phyloP scores from a whole-genome alignment of 2,329 filamentous ascomycete genomes.

The Hymenoscyphus scutula region DNA sequence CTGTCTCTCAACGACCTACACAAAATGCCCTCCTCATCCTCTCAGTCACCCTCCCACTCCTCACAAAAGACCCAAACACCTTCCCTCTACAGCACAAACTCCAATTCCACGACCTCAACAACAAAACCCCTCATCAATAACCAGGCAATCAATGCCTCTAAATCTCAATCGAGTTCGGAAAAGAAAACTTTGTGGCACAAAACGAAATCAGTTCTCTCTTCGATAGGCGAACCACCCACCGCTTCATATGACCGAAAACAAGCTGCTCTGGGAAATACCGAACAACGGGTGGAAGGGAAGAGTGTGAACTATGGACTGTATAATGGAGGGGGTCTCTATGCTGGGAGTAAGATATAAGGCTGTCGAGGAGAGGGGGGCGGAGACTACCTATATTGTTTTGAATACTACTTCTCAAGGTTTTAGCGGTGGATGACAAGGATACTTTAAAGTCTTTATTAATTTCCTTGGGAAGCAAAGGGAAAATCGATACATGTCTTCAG shows the following conservation, averaged over 20 bases:
- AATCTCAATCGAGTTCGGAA: not conserved
- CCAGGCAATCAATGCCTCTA: not conserved
- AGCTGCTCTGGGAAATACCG: not conserved
- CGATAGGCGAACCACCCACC: slow-evolving; percentile 8
- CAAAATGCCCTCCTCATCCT: not conserved
- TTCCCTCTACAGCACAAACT: not conserved
- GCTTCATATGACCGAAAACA: slow-evolving; percentile 5
- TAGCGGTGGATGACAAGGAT: not conserved
- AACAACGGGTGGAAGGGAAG: not conserved
- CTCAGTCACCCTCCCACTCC: not conserved
- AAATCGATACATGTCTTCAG: not conserved
- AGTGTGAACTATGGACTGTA: not conserved
- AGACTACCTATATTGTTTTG: not conserved
- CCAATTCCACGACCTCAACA: not conserved
- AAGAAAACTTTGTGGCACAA: slow-evolving; percentile 3
- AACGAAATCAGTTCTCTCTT: not conserved
- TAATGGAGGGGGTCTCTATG: not conserved
- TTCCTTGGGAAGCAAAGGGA: not conserved
- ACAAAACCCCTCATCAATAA: not conserved
- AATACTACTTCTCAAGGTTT: not conserved
- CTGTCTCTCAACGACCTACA: not conserved
- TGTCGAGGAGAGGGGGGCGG: not conserved
- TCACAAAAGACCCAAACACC: not conserved
- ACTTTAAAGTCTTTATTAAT: not conserved
- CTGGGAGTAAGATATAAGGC: not conserved